These are phyloP conservation scores for Coemansia sp. DNA, from an alignment of 192 early-diverging fungal species.

Conservation along the genomic window DNA sequence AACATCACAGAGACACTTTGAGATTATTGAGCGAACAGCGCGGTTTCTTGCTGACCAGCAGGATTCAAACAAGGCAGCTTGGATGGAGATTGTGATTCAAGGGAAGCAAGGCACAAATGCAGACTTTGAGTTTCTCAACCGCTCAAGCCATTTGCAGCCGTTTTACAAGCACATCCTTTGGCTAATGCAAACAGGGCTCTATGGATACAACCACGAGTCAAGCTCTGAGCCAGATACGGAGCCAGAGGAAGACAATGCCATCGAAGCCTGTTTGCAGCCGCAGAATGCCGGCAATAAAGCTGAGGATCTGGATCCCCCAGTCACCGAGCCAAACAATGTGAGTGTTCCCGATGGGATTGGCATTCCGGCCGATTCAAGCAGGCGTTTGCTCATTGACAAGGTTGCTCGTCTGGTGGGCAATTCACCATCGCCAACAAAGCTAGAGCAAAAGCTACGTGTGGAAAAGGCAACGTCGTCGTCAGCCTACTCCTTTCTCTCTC, in stretches of 20 bases:
- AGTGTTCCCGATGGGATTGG: conserved; percentile 9
- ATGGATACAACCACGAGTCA: conserved; percentile 44
- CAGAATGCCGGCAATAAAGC: neutral
- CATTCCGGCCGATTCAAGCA: conserved; percentile 16
- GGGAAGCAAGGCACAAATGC: conserved; percentile 73
- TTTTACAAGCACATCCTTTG: conserved; percentile 71
- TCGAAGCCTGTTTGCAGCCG: neutral
- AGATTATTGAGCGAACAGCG: conserved; percentile 72
- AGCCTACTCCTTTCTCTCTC: conserved; percentile 28
- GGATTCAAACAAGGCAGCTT: conserved; percentile 47
- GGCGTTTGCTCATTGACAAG: conserved; percentile 20
- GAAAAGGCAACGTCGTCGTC: conserved; percentile 27
- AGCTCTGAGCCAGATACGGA: conserved; percentile 22
- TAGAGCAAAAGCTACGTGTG: conserved; percentile 24
- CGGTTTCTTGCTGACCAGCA: conserved; percentile 60
- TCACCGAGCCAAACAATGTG: neutral
- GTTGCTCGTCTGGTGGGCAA: conserved; percentile 28
- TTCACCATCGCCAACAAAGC: conserved; percentile 14
- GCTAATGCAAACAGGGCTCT: conserved; percentile 63
- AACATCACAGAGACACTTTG: conserved; percentile 57
- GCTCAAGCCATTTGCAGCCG: conserved; percentile 58
- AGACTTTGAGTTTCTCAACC: conserved; percentile 70
- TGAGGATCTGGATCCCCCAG: neutral
- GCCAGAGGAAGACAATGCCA: neutral
- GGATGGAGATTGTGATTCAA: conserved; percentile 72